These are phyloP conservation scores for Ophiostoma quercus DNA, from an alignment of 2,329 filamentous ascomycete genomes.

Conservation along the genomic window DNA sequence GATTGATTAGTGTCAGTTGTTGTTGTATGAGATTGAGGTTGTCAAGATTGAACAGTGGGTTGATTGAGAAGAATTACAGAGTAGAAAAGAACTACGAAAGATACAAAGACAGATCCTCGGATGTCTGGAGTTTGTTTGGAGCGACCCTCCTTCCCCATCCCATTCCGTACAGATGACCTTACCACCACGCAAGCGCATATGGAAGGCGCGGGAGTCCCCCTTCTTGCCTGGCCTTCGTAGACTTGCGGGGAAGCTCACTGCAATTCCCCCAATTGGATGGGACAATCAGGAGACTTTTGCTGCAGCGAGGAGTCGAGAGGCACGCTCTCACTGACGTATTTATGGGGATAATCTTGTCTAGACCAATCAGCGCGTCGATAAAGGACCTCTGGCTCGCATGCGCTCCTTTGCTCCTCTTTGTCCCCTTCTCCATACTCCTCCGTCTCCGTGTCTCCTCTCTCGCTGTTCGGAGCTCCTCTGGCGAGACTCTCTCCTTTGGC, in stretches of 20 bases:
- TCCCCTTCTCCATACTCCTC: not conserved
- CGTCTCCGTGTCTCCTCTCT: not conserved
- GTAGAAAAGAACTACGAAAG: not conserved
- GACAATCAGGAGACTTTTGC: not conserved
- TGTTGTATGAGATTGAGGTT: too few relatives aligned
- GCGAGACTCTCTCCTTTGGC: too few relatives aligned
- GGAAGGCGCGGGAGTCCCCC: not conserved
- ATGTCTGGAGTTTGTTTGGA: slow-evolving; percentile 2
- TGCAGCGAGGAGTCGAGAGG: not conserved
- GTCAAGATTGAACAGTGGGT: too few relatives aligned
- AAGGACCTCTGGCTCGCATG: not conserved
- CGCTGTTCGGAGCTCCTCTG: not conserved
- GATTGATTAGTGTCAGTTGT: too few relatives aligned
- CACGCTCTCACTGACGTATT: slow-evolving; percentile 11
- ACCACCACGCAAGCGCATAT: not conserved
- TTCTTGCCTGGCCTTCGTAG: not conserved
- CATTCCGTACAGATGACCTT: slow-evolving; percentile 1
- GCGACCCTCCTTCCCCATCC: not conserved
- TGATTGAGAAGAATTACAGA: too few relatives aligned
- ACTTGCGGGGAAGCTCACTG: slow-evolving; percentile 19
- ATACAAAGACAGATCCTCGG: not conserved
- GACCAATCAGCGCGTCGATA: slow-evolving; percentile 1
- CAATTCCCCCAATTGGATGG: not conserved
- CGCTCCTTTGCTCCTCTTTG: not conserved
- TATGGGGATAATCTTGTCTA: not conserved